Base-by-base conservation (phyloP, 2,329 filamentous ascomycete species). In the Colletotrichum phormii region DNA sequence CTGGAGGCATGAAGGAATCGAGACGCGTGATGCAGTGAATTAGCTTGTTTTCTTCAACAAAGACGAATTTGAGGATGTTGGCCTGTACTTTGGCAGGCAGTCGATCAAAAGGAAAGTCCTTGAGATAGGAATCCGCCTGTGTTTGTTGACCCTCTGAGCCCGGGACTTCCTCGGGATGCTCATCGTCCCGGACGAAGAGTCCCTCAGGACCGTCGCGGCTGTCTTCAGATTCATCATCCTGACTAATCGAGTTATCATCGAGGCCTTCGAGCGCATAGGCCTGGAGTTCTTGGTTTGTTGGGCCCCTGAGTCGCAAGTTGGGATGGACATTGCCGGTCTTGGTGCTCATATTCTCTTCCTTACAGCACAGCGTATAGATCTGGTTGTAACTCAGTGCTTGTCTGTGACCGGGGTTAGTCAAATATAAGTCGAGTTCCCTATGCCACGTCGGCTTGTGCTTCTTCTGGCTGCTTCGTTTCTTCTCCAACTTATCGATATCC, bases 11-110 rank as follows among this genome's bases (percentile, higher is more conserved):
- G 6, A 74, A 76, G 0, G 79, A 80, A 37, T 88, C 86, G 0
- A 88, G 78, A 0, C 87, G 80, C 1, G 85, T 87, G 1, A 88
- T 77, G 26, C 80, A 84, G 66, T 89, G 86, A 4, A 88, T 74
- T 0, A 82, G 59, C 1, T 79, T 33, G 0, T 75, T 77, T 0
- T 77, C 42, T 58, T 82, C 84, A n/a, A 82, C 77, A 0, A 87
- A 77, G 2, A 79, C n/a, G 0, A 78, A n/a, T 6, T 72, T 75
- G 13, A 88, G 80, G 11, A 88, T 85, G 2, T 73, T 73, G 3
- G 77, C 74, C 62, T 84, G 80, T 0, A 84, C 26, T 0, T 76
- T 6, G 0, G 46, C 9, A 0, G 81, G 79, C 7, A 87, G 77
- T 0, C n/a, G n/a, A 5, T 81, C 72, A 12, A 85, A 81, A 1